Evolutionary conservation across 305 asterid genomes (phyloP).

Genomic region (Solanum aculeatissimum): DNA sequence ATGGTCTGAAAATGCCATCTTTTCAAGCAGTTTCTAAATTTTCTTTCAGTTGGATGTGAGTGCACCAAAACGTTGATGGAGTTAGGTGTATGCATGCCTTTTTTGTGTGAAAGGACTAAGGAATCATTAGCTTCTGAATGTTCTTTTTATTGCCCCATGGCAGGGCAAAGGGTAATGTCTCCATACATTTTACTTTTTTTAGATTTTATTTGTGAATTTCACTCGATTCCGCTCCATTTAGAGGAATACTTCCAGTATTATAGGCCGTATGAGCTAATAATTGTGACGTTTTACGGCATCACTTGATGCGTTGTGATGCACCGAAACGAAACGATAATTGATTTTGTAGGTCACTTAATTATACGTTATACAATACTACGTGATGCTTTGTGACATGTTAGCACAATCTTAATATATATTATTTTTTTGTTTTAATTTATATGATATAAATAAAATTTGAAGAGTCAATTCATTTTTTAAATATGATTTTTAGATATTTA

Average conservation of each 20-base stretch:
- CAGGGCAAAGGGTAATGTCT: too few species aligned
- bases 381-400: too few species aligned
- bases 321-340: neutral
- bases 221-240: too few species aligned
- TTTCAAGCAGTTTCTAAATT: neutral
- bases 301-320: neutral
- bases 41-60: neutral
- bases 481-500: too few species aligned
- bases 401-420: too few species aligned
- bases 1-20: neutral
- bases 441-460: too few species aligned
- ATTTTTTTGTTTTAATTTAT: too few species aligned
- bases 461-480: too few species aligned
- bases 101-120: neutral
- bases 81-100: neutral
- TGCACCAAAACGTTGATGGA: neutral
- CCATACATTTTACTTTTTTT: too few species aligned
- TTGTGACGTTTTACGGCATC: neutral
- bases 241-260: too few species aligned
- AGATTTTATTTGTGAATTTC: too few species aligned
- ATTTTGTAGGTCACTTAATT: neutral
- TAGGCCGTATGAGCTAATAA: neutral
- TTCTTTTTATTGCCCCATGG: neutral
- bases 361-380: too few species aligned
- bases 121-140: neutral